phyloP scores from a whole-genome alignment of 1,139 yeast genomes.

The Nakaseomyces nivariensis region DNA sequence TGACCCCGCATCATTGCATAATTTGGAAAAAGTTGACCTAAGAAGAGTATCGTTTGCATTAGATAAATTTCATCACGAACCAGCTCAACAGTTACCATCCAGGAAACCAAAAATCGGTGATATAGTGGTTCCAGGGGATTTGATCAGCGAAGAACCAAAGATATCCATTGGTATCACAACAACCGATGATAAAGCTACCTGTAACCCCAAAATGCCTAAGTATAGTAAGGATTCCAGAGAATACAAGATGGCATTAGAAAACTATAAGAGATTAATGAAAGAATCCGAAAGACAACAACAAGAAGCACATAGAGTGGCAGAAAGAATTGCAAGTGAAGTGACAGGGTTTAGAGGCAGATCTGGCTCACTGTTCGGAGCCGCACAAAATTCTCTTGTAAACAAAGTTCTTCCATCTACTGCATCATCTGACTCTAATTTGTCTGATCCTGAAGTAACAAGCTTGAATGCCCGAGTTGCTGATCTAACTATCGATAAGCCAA shows the following conservation, averaged over 20 bases:
- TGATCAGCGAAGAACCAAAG: slow-evolving; percentile 49
- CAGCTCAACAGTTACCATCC: slow-evolving; percentile 93
- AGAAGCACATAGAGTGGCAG: slow-evolving; percentile 64
- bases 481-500: slow-evolving; percentile 47
- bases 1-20: slow-evolving; percentile 11
- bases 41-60: slow-evolving; percentile 69
- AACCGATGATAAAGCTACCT: neutral
- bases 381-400: slow-evolving; percentile 12
- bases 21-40: slow-evolving; percentile 32
- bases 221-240: slow-evolving; percentile 40
- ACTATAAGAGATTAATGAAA: slow-evolving; percentile 41
- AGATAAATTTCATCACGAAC: slow-evolving; percentile 61
- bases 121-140: slow-evolving; percentile 65
- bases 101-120: slow-evolving; percentile 74
- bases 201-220: slow-evolving; percentile 12
- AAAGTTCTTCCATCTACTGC: slow-evolving; percentile 8
- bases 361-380: slow-evolving; percentile 4
- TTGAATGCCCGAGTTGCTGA: slow-evolving; percentile 29
- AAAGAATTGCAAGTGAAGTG: slow-evolving; percentile 56
- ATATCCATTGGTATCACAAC: slow-evolving; percentile 53
- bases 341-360: slow-evolving; percentile 26
- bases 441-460: neutral
- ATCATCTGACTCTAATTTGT: neutral
- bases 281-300: slow-evolving; percentile 64
- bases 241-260: slow-evolving; percentile 44